Evolutionary conservation across 2,329 filamentous ascomycete species (phyloP).

Genomic region (Fusarium praegraminearum): DNA sequence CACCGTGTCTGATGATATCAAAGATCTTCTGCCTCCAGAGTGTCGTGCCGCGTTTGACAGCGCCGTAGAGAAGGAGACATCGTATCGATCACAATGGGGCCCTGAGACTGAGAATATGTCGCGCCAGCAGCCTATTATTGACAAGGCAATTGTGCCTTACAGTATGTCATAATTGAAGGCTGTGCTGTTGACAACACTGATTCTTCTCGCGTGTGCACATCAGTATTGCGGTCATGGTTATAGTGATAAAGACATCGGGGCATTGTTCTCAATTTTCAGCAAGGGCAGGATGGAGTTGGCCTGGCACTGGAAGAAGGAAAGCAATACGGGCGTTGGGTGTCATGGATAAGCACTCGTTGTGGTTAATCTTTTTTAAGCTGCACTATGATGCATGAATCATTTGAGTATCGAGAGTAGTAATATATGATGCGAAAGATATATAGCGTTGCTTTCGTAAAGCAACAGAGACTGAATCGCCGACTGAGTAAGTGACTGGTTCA

Average conservation of each 20-base stretch:
- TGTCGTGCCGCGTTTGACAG: constrained; percentile 79
- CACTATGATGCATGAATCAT: constrained; percentile 3
- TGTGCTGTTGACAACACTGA: neutral
- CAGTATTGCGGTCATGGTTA: neutral
- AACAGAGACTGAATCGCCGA: neutral
- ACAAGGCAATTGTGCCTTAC: constrained; percentile 73
- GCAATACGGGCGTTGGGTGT: constrained; percentile 39
- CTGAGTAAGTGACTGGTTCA: neutral
- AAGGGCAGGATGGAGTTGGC: constrained; percentile 7
- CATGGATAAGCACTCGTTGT: constrained; percentile 29
- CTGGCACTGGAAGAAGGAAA: constrained; percentile 12
- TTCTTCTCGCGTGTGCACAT: neutral
- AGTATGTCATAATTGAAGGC: constrained; percentile 54
- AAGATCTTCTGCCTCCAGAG: constrained; percentile 73
- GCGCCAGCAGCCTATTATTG: constrained; percentile 67
- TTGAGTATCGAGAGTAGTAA: constrained; percentile 10
- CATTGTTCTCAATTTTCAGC: constrained; percentile 13
- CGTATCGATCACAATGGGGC: constrained; percentile 82
- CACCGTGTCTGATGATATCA: constrained; percentile 73
- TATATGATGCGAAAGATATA: constrained; percentile 17
- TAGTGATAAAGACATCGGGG: constrained; percentile 4
- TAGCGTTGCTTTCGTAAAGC: neutral
- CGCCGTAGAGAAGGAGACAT: constrained; percentile 71
- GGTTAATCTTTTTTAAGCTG: constrained; percentile 5
- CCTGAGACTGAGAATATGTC: constrained; percentile 71